Conservation (phyloP, 805 yeast genomes). For the Zygotorulaspora florentina region DNA sequence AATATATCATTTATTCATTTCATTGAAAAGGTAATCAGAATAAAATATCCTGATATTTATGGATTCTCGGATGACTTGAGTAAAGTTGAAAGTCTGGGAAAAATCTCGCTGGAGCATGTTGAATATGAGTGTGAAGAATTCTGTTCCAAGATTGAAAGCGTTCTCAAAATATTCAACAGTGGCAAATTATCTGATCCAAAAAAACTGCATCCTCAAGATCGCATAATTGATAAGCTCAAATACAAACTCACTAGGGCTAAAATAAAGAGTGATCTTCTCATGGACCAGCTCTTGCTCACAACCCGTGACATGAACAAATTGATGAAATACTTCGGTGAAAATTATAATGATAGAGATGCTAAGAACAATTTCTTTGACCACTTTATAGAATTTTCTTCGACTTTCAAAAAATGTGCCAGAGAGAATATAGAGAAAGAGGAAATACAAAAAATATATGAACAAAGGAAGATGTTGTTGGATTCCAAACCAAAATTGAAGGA, state of each 20-base stretch:
- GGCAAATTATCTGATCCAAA: slow-evolving; percentile 64
- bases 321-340: slow-evolving; percentile 72
- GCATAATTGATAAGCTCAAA: slow-evolving; percentile 49
- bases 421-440: slow-evolving; percentile 69
- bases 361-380: slow-evolving; percentile 59
- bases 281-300: slow-evolving; percentile 48
- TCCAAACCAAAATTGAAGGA: slow-evolving; percentile 2
- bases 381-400: slow-evolving; percentile 54
- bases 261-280: slow-evolving; percentile 46
- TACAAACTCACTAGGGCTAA: slow-evolving; percentile 54
- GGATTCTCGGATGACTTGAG: slow-evolving; percentile 57
- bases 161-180: slow-evolving; percentile 49
- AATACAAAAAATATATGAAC: slow-evolving; percentile 59
- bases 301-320: slow-evolving; percentile 50
- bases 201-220: slow-evolving; percentile 63
- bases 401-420: slow-evolving; percentile 58
- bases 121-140: slow-evolving; percentile 57
- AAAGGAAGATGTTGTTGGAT: slow-evolving; percentile 50
- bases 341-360: slow-evolving; percentile 47
- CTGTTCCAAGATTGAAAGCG: slow-evolving; percentile 46
- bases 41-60: slow-evolving; percentile 60
- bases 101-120: slow-evolving; percentile 59
- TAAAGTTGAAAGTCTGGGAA: slow-evolving; percentile 50
- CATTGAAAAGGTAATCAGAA: slow-evolving; percentile 63
- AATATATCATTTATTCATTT: slow-evolving; percentile 70